These are phyloP conservation scores for Tremella yokohamensis DNA, from an alignment of 768 basidiomycete genomes.

Conservation along the genomic window DNA sequence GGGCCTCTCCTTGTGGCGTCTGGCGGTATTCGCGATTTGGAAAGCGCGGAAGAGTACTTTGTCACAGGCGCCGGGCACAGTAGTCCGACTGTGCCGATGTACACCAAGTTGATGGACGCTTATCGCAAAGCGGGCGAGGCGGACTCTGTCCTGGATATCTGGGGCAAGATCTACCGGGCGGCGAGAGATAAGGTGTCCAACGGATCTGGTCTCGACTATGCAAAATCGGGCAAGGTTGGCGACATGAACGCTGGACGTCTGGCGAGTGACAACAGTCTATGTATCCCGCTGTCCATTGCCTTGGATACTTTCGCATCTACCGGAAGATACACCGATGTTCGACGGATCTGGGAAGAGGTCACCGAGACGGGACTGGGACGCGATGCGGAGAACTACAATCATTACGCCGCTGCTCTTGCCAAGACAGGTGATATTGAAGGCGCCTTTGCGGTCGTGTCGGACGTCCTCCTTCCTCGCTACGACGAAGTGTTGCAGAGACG, in stretches of 20 bases:
- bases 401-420: constrained; percentile 68
- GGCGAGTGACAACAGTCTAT: constrained; percentile 57
- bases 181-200: constrained; percentile 43
- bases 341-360: constrained; percentile 65
- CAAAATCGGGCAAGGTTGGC: too few relatives aligned
- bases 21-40: constrained; percentile 14
- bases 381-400: constrained; percentile 89
- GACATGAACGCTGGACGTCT: too few relatives aligned
- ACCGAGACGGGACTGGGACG: constrained; percentile 66
- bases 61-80: constrained; percentile 48
- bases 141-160: constrained; percentile 61
- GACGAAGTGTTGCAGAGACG: constrained; percentile 21
- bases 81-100: constrained; percentile 59
- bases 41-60: constrained; percentile 32
- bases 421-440: constrained; percentile 76
- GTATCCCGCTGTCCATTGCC: constrained; percentile 73
- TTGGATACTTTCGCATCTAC: constrained; percentile 69
- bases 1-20: constrained; percentile 38
- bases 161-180: constrained; percentile 63
- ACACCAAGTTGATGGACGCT: constrained; percentile 67
- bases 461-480: constrained; percentile 60
- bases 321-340: constrained; percentile 63
- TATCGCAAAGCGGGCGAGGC: constrained; percentile 63
- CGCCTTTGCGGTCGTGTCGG: constrained; percentile 77
- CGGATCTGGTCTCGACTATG: too few relatives aligned